These are phyloP conservation scores for Trichoderma afroharzianum DNA, from an alignment of 2,329 filamentous ascomycete species.

Conservation along the genomic window DNA sequence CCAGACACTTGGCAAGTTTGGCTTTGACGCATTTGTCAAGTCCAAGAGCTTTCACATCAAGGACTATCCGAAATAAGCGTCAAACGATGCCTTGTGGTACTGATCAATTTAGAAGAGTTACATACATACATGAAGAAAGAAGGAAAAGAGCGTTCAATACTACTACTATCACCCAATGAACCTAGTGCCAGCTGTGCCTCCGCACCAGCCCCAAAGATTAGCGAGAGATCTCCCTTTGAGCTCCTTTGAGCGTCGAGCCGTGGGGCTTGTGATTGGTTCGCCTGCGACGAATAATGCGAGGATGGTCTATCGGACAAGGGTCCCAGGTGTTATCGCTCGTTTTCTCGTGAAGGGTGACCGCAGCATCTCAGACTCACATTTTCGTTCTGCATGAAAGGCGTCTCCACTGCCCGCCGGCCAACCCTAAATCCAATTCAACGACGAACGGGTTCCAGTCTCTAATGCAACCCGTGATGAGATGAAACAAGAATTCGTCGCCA, in stretches of 20 bases:
- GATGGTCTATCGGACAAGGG: slow-evolving; percentile 7
- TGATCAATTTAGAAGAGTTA: neutral
- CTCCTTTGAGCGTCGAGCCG: neutral
- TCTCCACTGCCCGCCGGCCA: neutral
- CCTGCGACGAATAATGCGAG: slow-evolving; percentile 8
- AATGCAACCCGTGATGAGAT: slow-evolving; percentile 3
- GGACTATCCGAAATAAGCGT: slow-evolving; percentile 60
- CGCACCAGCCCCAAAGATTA: slow-evolving; percentile 19
- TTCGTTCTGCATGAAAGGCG: neutral
- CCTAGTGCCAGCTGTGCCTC: neutral
- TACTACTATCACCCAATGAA: slow-evolving; percentile 1
- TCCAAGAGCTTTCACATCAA: slow-evolving; percentile 95
- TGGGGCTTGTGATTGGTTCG: slow-evolving; percentile 17
- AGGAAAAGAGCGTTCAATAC: neutral
- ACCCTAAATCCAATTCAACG: neutral
- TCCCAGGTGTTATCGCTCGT: neutral
- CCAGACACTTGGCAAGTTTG: slow-evolving; percentile 82
- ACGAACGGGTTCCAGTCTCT: neutral
- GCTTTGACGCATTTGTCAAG: slow-evolving; percentile 94
- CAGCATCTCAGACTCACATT: slow-evolving; percentile 6
- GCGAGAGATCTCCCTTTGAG: slow-evolving; percentile 22
- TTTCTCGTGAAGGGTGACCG: neutral
- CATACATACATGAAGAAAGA: neutral
- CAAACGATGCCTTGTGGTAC: neutral
- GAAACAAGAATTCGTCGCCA: slow-evolving; percentile 8